Conservation (phyloP, 177 flowering plant genomes). For the Telopea speciosissima region DNA sequence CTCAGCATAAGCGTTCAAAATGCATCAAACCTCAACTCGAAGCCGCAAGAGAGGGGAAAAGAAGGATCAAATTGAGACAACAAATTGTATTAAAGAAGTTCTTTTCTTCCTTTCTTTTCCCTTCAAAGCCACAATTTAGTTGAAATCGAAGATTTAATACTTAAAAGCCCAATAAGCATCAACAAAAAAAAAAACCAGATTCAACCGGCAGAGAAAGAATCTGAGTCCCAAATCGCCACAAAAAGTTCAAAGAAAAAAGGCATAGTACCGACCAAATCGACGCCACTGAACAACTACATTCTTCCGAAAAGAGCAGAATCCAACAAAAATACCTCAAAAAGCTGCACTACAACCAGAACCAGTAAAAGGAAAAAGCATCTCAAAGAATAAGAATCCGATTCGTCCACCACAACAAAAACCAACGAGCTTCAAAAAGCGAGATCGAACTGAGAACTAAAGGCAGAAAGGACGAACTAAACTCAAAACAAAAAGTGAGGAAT, state of each 20-base stretch:
- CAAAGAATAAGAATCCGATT: constrained; percentile 25
- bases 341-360: constrained; percentile 11
- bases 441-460: constrained; percentile 5
- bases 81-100: neutral
- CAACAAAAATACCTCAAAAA: constrained; percentile 1
- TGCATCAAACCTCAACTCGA: neutral
- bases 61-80: neutral
- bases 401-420: constrained; percentile 14
- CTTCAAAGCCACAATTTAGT: neutral
- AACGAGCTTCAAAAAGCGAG: constrained; percentile 16
- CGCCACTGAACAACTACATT: constrained; percentile 4
- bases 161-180: neutral
- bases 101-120: neutral
- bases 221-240: neutral
- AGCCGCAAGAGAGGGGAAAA: neutral
- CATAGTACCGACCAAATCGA: constrained; percentile 1
- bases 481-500: neutral
- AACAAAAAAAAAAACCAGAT: neutral
- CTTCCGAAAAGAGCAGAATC: constrained; percentile 2
- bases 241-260: neutral
- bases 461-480: constrained; percentile 7
- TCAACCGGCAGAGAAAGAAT: constrained; percentile 2
- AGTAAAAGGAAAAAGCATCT: constrained; percentile 7
- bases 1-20: neutral
- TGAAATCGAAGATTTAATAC: neutral